Base-by-base conservation (phyloP, 352 stramenopile genomes). In the Pythium phragmiticola region DNA sequence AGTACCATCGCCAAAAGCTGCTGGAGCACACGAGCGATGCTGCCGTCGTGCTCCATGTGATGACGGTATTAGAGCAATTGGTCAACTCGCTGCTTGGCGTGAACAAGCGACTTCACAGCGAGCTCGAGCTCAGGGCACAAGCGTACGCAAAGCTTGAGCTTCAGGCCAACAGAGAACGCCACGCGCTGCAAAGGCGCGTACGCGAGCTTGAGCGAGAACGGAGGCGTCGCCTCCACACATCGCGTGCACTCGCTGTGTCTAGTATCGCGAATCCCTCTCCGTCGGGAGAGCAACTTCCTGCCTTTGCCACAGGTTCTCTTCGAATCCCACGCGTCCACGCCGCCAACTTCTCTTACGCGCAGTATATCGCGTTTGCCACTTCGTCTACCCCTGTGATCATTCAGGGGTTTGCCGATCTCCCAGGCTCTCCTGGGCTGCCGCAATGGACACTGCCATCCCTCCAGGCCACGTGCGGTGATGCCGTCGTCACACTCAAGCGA, bases 301-400 rank as follows among this genome's bases (percentile, higher is more conserved):
- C 11, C 17, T 69, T 69, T 49, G 26, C 41, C 9, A 33, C 14
- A 8, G 33, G 33, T 21, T 58, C 57, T 4, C 4, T 58, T 7
- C 51, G 42, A 7, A 73, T 65, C 52, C 69, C 57, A 28, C 56
- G 60, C 8, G 48, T 66, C 8, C 45, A 54, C 36, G 51, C 39
- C 11, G 7, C 21, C 42, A 62, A 60, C 36, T 70, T 67, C 12
- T 66, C 69, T 2, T 70, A 76, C 30, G 39, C 33, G 5, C 45
- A 75, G 33, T 79, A 76, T 39, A 41, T 70, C 13, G 39, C 48
- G 12, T 66, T 56, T 16, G 72, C 69, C 0, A 51, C 21, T 7
- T 21, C 49, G 7, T 74, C 69, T 2, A 72, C 56, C 7, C 72
- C 72, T 13, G 60, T 79, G 59, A 79, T 79, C 52, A 70, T 79